phyloP scores from a whole-genome alignment of 331 rosid genomes.

The Malus hybrid region DNA sequence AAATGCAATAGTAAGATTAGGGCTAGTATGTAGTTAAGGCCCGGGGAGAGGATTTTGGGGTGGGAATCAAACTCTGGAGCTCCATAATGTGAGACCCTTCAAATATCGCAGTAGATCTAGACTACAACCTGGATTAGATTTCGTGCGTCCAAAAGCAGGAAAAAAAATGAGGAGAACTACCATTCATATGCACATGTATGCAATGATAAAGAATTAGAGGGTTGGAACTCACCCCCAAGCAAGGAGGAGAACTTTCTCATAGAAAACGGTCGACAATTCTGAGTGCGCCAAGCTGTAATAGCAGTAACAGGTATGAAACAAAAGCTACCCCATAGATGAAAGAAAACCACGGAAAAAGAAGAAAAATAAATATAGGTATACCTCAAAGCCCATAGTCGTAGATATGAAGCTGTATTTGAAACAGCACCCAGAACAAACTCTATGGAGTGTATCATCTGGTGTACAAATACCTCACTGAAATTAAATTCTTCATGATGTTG shows the following conservation, averaged over 20 bases:
- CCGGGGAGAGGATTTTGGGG: background rate
- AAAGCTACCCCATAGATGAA: background rate
- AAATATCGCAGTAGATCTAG: background rate
- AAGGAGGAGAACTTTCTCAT: conserved; percentile 92
- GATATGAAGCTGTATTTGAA: conserved; percentile 98
- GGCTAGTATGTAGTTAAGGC: background rate
- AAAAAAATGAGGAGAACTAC: background rate
- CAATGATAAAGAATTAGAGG: background rate
- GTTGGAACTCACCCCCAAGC: conserved; percentile 94
- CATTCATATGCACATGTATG: background rate
- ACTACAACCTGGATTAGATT: background rate
- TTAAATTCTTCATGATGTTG: conserved; percentile 82
- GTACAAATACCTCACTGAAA: conserved; percentile 96
- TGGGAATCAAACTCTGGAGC: background rate
- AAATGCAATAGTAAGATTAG: background rate
- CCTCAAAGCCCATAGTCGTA: conserved; percentile 99
- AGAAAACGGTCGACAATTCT: conserved; percentile 94
- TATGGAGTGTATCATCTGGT: conserved; percentile 98
- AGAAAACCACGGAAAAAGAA: conserved; percentile 12
- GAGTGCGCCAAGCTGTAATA: conserved; percentile 96
- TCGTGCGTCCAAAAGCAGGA: background rate
- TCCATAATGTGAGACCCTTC: background rate
- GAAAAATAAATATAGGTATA: conserved; percentile 17
- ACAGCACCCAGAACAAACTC: conserved; percentile 98
- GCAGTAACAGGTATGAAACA: conserved; percentile 18